Evolutionary conservation across 2,329 filamentous ascomycete species (phyloP), one percentile per base, ranked within the genome.

Genomic region (Hymenoscyphus scutula): DNA sequence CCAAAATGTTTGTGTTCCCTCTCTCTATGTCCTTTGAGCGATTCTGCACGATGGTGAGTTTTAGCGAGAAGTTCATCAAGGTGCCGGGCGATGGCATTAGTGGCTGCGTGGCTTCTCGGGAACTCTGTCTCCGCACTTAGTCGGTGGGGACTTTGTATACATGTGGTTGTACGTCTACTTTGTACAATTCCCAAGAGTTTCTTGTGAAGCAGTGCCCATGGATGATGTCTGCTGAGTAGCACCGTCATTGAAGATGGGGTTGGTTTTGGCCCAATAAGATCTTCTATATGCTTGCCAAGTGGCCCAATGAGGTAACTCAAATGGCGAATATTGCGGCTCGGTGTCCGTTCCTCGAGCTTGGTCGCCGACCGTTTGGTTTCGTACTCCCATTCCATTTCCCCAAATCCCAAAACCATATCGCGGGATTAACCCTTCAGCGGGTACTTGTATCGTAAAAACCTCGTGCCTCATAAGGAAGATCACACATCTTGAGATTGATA

Each of bases 71-170:
- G 51, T 27, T 15, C 25, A n/a, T 6, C 17, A 54, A 29, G 51
- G 27, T 54, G 25, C 45, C 45, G 17, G 23, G 23, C 17, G 23
- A 51, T 19, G 45, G 45, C n/a, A 51, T 19, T 51, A 6, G 45
- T 51, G 45, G 45, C 45, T 51, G 45, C 51, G 51, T 54, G 51
- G 51, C 51, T 54, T 54, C 45, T 51, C 51, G 51, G 51, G 51
- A 54, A 29, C 25, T 54, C 51, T 54, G 51, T 54, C 51, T 54
- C 51, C 51, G 27, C 51, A 54, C 29, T 51, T 19, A 27, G 51
- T 29, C 51, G 25, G 51, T 54, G 51, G 25, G 13, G 51, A 54
- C 51, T 29, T 53, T 54, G 51, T 54, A 54, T 23, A 13, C 51
- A 10, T 27, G 51, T n/a, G n/a, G 17, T 30, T 11, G 29, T 27